Conservation (phyloP, 371 early-diverging fungal species). For the Mortierella polycephala region DNA sequence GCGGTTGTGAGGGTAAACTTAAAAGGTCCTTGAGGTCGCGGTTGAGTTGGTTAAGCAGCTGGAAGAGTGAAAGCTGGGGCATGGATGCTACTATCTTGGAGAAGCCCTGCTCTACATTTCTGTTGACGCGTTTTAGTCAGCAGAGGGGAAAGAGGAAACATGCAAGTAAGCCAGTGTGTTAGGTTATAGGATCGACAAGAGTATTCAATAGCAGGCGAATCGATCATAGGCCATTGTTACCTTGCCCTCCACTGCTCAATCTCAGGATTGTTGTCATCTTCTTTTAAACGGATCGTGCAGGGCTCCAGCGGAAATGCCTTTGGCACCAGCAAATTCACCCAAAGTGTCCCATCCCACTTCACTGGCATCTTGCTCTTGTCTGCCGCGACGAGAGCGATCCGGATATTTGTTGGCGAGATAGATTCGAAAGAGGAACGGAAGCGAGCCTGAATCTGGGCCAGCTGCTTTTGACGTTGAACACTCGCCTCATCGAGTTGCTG, state of each 20-base stretch:
- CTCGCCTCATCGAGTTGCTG: slow-evolving; percentile 45
- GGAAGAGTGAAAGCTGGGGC: slow-evolving; percentile 58
- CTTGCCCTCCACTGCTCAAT: slow-evolving; percentile 58
- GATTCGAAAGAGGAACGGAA: slow-evolving; percentile 58
- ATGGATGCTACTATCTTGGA: slow-evolving; percentile 54
- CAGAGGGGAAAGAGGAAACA: neutral
- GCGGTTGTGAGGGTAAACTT: slow-evolving; percentile 27
- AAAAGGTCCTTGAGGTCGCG: slow-evolving; percentile 63
- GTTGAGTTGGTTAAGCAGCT: slow-evolving; percentile 75
- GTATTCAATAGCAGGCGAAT: too few species aligned
- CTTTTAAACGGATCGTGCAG: slow-evolving; percentile 61
- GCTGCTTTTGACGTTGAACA: slow-evolving; percentile 52
- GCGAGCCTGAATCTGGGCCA: slow-evolving; percentile 59
- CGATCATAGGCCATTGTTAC: slow-evolving; percentile 16
- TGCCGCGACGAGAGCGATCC: slow-evolving; percentile 28
- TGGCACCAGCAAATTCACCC: slow-evolving; percentile 57
- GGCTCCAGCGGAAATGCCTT: slow-evolving; percentile 61
- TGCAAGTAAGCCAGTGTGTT: too few species aligned
- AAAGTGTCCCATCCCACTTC: slow-evolving; percentile 41
- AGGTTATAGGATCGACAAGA: too few species aligned
- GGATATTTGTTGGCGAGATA: slow-evolving; percentile 40
- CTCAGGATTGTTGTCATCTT: slow-evolving; percentile 49
- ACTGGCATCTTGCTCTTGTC: slow-evolving; percentile 26
- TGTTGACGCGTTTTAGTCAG: slow-evolving; percentile 6
- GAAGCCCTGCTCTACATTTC: slow-evolving; percentile 64